Base-by-base conservation (phyloP, 441 rosid genomes). In the Bruguiera hainesii region DNA sequence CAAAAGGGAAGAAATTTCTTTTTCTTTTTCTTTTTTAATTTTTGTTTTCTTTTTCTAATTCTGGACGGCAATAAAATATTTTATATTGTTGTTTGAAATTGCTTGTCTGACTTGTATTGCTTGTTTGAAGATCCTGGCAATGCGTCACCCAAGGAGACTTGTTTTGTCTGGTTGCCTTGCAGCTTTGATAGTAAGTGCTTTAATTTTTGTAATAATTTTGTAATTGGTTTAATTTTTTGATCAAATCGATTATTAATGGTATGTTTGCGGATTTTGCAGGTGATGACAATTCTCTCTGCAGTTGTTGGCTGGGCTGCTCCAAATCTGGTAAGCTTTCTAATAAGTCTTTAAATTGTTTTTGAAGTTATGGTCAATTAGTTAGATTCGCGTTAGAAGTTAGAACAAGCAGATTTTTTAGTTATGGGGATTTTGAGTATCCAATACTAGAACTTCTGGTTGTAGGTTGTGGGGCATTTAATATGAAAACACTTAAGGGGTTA, bases 251-350 rank as follows among this genome's bases (percentile, higher is more conserved):
- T 57, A n/a, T 68, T 60, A 33, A 61, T 75, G 59, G 48, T 62
- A 37, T 70, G 33, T 60, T 51, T 48, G 53, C 20, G 69, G 39
- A 33, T 77, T 52, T 79, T 16, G 16, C 78, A 89, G 98, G 91
- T 90, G 67, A 93, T 93, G 97, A 93, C 97, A 62, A 77, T 93
- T 61, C 85, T 93, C 59, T 90, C 98, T 37, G 90, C 80, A 71
- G 76, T 81, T 58, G 80, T 93, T 58, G 98, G 97, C 60, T 90
- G 91, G 98, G 97, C 85, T 71, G 87, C 96, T 81, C 98, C 98
- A 64, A 90, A 87, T 81, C 87, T 93, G 84, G 98, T 89, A 80
- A 80, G 86, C 61, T 26, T 46, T 77, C 57, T 53, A 13, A 33
- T 69, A 35, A 61, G 53, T n/a, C 61, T 51, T 66, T 52, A 39